Conservation (phyloP, 768 basidiomycete species). For the Leccinum truebloodii region DNA sequence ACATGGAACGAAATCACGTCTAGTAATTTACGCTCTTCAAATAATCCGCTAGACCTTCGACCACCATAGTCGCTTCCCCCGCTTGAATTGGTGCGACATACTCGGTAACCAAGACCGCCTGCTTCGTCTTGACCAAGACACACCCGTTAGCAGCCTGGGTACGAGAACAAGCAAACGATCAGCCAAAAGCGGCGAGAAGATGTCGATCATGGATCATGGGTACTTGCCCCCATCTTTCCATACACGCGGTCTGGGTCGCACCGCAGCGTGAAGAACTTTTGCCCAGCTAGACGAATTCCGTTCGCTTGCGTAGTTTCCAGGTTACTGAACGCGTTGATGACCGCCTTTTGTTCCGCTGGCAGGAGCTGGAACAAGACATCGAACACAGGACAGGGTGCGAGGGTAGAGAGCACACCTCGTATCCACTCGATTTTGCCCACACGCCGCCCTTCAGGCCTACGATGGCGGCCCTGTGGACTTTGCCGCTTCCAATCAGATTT, state of each 20-base stretch:
- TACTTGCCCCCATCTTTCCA: slow-evolving; percentile 68
- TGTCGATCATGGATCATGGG: background rate
- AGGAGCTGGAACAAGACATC: slow-evolving; percentile 17
- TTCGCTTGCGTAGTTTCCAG: slow-evolving; percentile 42
- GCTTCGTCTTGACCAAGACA: slow-evolving; percentile 74
- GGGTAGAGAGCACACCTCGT: slow-evolving; percentile 13
- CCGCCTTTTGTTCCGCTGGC: slow-evolving; percentile 26
- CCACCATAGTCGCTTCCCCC: slow-evolving; percentile 62
- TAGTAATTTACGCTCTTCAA: slow-evolving; percentile 63
- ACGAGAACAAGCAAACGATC: background rate
- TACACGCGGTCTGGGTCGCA: slow-evolving; percentile 58
- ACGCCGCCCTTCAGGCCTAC: slow-evolving; percentile 31
- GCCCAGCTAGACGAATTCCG: slow-evolving; percentile 64
- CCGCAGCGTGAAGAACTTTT: slow-evolving; percentile 74
- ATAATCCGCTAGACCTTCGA: slow-evolving; percentile 77
- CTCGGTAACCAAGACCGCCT: slow-evolving; percentile 81
- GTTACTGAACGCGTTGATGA: slow-evolving; percentile 44
- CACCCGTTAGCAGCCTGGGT: slow-evolving; percentile 70
- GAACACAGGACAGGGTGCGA: background rate
- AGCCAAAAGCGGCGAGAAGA: background rate
- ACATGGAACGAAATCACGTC: background rate
- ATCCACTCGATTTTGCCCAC: slow-evolving; percentile 29
- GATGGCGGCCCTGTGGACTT: slow-evolving; percentile 67
- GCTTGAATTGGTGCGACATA: slow-evolving; percentile 69
- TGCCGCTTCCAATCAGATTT: slow-evolving; percentile 74